Evolutionary conservation across 176 grass and related monocot species (phyloP).

Genomic region (Carex scoparia): DNA sequence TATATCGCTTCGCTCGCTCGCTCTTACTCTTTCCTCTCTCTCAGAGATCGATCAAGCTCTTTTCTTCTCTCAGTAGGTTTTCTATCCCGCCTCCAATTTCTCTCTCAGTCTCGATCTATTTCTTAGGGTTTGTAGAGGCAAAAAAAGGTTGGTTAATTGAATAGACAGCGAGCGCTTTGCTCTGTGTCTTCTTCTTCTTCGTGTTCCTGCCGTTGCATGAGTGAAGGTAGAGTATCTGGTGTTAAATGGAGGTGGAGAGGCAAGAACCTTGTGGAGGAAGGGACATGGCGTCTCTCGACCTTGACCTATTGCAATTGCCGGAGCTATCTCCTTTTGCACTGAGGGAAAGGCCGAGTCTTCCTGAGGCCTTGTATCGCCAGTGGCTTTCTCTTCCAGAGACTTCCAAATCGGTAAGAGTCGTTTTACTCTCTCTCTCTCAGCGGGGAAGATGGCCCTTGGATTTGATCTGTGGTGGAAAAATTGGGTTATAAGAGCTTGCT

Average conservation of each 20-base stretch:
- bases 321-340: constrained; percentile 70
- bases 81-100: constrained; percentile 30
- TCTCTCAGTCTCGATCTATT: constrained; percentile 47
- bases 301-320: constrained; percentile 87
- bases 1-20: constrained; percentile 28
- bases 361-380: constrained; percentile 69
- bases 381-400: constrained; percentile 87
- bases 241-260: constrained; percentile 68
- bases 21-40: constrained; percentile 27
- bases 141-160: background rate
- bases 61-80: constrained; percentile 7
- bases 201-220: constrained; percentile 52
- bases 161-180: background rate
- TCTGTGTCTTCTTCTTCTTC: constrained; percentile 8
- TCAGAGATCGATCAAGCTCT: background rate
- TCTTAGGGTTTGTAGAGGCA: constrained; percentile 6
- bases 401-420: constrained; percentile 67
- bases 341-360: constrained; percentile 59
- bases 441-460: background rate
- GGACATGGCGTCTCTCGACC: constrained; percentile 79
- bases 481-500: background rate
- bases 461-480: background rate
- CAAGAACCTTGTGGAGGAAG: constrained; percentile 31
- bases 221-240: constrained; percentile 37
- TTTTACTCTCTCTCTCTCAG: background rate